A percentile compares a stretch with the other conserved stretches of the same genome.
phyloP scores from a whole-genome alignment of 2,329 filamentous ascomycete species.

The Exophiala bonariae region DNA sequence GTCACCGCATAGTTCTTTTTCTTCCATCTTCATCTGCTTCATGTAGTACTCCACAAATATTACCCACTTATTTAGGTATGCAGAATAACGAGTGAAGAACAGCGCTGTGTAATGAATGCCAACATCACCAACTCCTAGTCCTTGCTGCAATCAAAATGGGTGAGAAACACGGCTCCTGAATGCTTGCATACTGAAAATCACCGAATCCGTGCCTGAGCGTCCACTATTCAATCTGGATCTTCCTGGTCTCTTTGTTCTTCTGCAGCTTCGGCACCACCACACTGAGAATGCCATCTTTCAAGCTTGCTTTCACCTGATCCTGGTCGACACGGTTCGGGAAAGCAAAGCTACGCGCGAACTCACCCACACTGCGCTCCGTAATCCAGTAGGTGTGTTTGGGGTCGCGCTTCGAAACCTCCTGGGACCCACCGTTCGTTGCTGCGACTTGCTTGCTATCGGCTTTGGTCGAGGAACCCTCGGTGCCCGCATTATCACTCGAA shows the following conservation, averaged over 20 bases:
- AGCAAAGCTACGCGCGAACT: conserved; percentile 60
- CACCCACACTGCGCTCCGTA: conserved; percentile 58
- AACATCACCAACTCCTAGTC: too few relatives aligned
- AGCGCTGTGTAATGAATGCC: too few relatives aligned
- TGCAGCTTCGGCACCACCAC: conserved; percentile 59
- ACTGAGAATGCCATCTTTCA: conserved; percentile 62
- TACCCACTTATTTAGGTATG: too few relatives aligned
- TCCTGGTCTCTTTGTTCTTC: conserved; percentile 29
- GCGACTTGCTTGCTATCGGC: conserved; percentile 30
- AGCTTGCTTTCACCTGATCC: conserved; percentile 60
- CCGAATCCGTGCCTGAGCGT: too few relatives aligned
- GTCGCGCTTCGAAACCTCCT: conserved; percentile 34
- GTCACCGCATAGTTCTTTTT: too few relatives aligned
- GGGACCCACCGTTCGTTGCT: conserved; percentile 15
- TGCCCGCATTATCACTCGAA: too few relatives aligned
- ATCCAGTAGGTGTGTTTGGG: conserved; percentile 55
- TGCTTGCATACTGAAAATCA: too few relatives aligned
- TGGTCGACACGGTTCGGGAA: conserved; percentile 61
- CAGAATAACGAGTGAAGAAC: too few relatives aligned
- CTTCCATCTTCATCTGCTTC: too few relatives aligned
- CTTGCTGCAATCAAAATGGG: too few relatives aligned
- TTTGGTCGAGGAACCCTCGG: conserved; percentile 18
- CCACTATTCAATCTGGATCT: conserved; percentile 17
- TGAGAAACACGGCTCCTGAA: too few relatives aligned
- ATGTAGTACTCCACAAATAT: too few relatives aligned